Evolutionary conservation across 768 basidiomycete species (phyloP).

Genomic region (Collybia sp.): DNA sequence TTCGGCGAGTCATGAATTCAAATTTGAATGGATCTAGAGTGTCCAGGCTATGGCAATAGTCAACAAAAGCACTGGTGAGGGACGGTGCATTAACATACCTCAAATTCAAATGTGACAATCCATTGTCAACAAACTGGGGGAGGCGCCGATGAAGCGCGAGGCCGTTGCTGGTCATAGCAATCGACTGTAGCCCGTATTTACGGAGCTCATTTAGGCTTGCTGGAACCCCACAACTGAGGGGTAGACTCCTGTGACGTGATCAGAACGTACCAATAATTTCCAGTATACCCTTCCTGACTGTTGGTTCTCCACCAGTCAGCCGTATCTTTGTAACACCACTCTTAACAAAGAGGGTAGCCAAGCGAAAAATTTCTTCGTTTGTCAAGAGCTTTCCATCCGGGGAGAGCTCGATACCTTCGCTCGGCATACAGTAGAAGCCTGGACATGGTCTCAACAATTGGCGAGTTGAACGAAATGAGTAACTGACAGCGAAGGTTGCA

Average conservation of each 20-base stretch:
- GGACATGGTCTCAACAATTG: slow-evolving; percentile 5
- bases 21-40: slow-evolving; percentile 86
- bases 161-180: slow-evolving; percentile 87
- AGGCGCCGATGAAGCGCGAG: slow-evolving; percentile 70
- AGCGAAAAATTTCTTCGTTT: slow-evolving; percentile 69
- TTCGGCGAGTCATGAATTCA: slow-evolving; percentile 78
- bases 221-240: slow-evolving; percentile 17
- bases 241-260: neutral
- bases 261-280: slow-evolving; percentile 57
- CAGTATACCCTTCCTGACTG: slow-evolving; percentile 68
- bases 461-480: neutral
- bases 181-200: slow-evolving; percentile 57
- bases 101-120: slow-evolving; percentile 73
- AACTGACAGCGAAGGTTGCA: slow-evolving; percentile 81
- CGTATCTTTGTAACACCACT: slow-evolving; percentile 86
- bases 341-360: slow-evolving; percentile 73
- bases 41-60: slow-evolving; percentile 51
- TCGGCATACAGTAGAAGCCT: slow-evolving; percentile 95
- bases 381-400: slow-evolving; percentile 66
- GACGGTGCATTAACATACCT: slow-evolving; percentile 32
- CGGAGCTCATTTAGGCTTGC: slow-evolving; percentile 62
- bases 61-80: neutral
- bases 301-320: slow-evolving; percentile 87
- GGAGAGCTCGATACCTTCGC: slow-evolving; percentile 70
- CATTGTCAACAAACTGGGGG: slow-evolving; percentile 60